These are phyloP conservation scores for Limnanthes douglasii DNA, from an alignment of 345 rosid genomes.

Conservation along the genomic window DNA sequence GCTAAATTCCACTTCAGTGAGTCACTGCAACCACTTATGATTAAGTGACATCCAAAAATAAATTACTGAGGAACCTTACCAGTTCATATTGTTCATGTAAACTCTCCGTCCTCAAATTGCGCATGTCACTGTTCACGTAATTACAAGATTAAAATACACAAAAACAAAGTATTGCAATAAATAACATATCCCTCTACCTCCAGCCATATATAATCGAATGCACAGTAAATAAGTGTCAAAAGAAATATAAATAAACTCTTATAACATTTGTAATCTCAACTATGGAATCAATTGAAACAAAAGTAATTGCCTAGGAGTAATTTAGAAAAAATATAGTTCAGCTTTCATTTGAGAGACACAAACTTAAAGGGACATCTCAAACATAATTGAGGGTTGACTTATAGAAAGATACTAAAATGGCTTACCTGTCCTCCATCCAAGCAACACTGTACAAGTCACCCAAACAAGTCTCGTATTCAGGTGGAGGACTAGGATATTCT, in stretches of 20 bases:
- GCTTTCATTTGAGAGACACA: no score
- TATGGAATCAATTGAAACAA: no score
- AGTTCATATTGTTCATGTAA: conserved; percentile 80
- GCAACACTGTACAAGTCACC: conserved; percentile 96
- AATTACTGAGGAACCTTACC: conserved; percentile 34
- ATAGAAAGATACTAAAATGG: conserved; percentile 3
- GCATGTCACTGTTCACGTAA: conserved; percentile 52
- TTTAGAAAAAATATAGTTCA: no score
- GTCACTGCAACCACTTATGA: not conserved
- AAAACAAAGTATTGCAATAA: conserved; percentile 2
- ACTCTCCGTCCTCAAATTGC: conserved; percentile 69
- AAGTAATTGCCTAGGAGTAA: no score
- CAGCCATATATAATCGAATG: no score
- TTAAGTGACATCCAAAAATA: no score
- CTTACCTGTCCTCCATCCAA: conserved; percentile 99
- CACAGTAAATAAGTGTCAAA: no score
- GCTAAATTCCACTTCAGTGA: conserved; percentile 1
- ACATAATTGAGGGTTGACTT: not conserved
- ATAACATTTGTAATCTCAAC: no score
- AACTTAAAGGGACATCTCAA: no score
- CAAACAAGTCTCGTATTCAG: conserved; percentile 86
- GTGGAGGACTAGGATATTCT: conserved; percentile 78
- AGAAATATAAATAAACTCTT: no score
- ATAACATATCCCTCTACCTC: no score
- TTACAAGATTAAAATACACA: conserved; percentile 1